Evolutionary conservation across 345 rosid genomes (phyloP).

Genomic region (Hibiscus syriacus): DNA sequence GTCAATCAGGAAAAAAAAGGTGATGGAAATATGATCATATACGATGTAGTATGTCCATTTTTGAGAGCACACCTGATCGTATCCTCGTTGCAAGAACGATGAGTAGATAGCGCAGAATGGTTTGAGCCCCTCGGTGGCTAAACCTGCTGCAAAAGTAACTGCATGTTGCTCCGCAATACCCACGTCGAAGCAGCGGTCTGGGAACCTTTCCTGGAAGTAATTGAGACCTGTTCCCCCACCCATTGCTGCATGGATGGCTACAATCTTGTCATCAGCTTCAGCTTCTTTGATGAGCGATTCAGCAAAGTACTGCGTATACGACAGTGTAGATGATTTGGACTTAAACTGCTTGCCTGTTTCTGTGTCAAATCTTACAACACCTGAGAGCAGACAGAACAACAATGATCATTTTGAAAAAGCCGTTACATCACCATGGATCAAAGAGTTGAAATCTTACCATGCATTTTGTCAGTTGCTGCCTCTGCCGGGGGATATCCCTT

Average conservation of each 20-base stretch:
- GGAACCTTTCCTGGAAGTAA: constrained; percentile 56
- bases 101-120: constrained; percentile 82
- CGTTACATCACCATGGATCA: background rate
- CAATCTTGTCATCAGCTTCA: constrained; percentile 46
- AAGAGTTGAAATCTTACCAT: constrained; percentile 28
- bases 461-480: constrained; percentile 68
- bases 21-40: background rate
- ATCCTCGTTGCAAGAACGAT: constrained; percentile 68
- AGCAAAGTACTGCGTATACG: constrained; percentile 59
- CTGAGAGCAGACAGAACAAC: constrained; percentile 25
- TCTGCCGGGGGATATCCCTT: constrained; percentile 78
- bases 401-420: constrained; percentile 8
- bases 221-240: constrained; percentile 81
- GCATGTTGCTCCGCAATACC: constrained; percentile 82
- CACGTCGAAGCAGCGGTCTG: constrained; percentile 71
- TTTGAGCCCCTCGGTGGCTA: constrained; percentile 66
- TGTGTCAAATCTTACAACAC: constrained; percentile 59
- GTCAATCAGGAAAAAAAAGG: background rate
- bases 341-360: constrained; percentile 47
- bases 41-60: background rate
- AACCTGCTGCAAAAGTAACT: constrained; percentile 73
- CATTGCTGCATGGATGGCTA: constrained; percentile 81
- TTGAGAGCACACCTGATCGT: constrained; percentile 52
- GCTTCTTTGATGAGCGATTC: constrained; percentile 64
- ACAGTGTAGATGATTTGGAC: constrained; percentile 40